Evolutionary conservation across 2,329 filamentous ascomycete genomes (phyloP).

Genomic region (Aspergillus pseudonomiae): DNA sequence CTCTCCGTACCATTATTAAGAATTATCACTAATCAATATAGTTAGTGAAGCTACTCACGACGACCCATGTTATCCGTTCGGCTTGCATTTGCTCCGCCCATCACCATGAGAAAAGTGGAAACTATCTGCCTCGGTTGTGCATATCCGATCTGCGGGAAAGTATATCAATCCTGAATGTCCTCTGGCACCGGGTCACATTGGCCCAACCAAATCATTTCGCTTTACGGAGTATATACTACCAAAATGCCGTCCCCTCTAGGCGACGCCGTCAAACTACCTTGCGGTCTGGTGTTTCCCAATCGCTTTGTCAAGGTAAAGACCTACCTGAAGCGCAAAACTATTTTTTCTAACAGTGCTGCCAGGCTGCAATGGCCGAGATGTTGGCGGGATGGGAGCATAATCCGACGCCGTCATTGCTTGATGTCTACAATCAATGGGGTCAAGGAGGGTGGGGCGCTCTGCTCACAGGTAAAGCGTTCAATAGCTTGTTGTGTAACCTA

Average conservation of each 20-base stretch:
- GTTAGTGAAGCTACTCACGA: background rate
- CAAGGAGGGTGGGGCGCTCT: slow-evolving; percentile 46
- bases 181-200: background rate
- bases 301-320: slow-evolving; percentile 50
- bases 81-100: background rate
- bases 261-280: slow-evolving; percentile 55
- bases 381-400: slow-evolving; percentile 52
- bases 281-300: slow-evolving; percentile 60
- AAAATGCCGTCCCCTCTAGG: slow-evolving; percentile 32
- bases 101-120: background rate
- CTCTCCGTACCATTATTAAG: background rate
- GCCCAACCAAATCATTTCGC: background rate
- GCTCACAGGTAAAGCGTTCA: slow-evolving; percentile 41
- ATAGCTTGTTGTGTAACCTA: background rate
- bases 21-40: background rate
- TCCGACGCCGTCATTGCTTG: slow-evolving; percentile 47
- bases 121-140: background rate
- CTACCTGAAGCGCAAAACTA: background rate
- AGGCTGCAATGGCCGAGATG: slow-evolving; percentile 47
- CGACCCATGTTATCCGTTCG: background rate
- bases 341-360: slow-evolving; percentile 19
- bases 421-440: slow-evolving; percentile 58
- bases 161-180: background rate
- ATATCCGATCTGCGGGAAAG: background rate
- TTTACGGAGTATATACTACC: background rate